These are phyloP conservation scores for Fraxinus latifolia DNA, from an alignment of 305 asterid species.

Conservation along the genomic window DNA sequence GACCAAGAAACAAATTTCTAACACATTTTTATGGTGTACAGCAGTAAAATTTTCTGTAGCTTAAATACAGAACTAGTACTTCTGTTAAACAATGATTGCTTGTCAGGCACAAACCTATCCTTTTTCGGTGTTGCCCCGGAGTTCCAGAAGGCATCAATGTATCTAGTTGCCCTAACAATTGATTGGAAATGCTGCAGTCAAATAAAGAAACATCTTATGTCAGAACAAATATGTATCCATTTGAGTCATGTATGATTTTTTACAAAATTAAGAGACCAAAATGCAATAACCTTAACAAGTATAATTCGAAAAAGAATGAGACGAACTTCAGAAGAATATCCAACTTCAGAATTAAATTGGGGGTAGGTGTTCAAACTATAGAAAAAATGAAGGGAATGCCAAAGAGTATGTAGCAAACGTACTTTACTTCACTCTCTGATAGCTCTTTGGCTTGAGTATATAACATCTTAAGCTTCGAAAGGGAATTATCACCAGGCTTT, in stretches of 20 bases:
- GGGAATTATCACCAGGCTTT: constrained; percentile 80
- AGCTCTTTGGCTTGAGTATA: constrained; percentile 88
- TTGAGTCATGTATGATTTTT: not conserved
- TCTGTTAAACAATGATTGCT: constrained; percentile 2
- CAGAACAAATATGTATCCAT: constrained; percentile 8
- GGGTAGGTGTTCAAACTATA: constrained; percentile 2
- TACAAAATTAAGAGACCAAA: not conserved
- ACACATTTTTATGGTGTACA: not conserved
- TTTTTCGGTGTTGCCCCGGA: constrained; percentile 80
- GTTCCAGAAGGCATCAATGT: constrained; percentile 72
- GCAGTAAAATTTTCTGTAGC: not conserved
- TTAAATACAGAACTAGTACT: not conserved
- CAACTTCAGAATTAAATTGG: not conserved
- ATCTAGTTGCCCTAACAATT: constrained; percentile 72
- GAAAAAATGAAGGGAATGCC: not conserved
- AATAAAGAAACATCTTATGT: constrained; percentile 19
- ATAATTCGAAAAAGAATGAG: constrained; percentile 5
- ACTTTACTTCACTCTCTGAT: constrained; percentile 77
- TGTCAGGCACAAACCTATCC: constrained; percentile 58
- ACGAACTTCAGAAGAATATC: not conserved
- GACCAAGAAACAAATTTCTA: constrained; percentile 4
- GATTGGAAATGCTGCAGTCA: constrained; percentile 64
- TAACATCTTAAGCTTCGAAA: constrained; percentile 61
- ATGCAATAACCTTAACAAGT: not conserved
- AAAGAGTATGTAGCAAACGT: constrained; percentile 21